Percentiles rank a stretch among this genome's conserved stretches.
phyloP scores from a whole-genome alignment of 1,284 basidiomycete genomes.

The Sanghuangporus baumii region DNA sequence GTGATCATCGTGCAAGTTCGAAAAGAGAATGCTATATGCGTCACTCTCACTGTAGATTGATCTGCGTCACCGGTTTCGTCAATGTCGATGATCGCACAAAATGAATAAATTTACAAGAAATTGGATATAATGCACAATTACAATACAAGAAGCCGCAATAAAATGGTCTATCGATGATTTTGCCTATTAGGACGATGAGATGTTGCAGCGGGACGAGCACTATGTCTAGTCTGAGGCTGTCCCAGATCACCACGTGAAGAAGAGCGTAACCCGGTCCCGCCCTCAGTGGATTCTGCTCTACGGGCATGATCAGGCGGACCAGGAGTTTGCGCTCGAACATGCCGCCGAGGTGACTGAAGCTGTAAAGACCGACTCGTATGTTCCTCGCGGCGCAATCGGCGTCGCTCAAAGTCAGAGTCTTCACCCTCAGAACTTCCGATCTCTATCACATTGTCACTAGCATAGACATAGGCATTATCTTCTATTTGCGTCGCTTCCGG shows the following conservation, averaged over 20 bases:
- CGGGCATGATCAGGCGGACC: background rate
- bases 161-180: background rate
- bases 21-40: background rate
- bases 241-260: background rate
- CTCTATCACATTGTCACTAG: background rate
- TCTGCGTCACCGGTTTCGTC: background rate
- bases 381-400: background rate
- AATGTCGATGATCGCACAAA: background rate
- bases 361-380: background rate
- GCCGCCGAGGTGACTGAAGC: background rate
- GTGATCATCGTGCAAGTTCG: no score
- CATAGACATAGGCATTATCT: background rate
- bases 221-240: background rate
- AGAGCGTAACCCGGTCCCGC: background rate
- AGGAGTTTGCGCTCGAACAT: slow-evolving; percentile 7
- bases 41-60: background rate
- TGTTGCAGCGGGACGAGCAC: background rate
- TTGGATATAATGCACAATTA: background rate
- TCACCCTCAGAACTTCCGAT: background rate
- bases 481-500: slow-evolving; percentile 15
- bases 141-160: background rate
- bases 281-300: background rate
- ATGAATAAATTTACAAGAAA: background rate
- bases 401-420: background rate
- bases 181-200: background rate